These are phyloP conservation scores for Lentinula raphanica DNA, from an alignment of 768 basidiomycete species.

Conservation along the genomic window DNA sequence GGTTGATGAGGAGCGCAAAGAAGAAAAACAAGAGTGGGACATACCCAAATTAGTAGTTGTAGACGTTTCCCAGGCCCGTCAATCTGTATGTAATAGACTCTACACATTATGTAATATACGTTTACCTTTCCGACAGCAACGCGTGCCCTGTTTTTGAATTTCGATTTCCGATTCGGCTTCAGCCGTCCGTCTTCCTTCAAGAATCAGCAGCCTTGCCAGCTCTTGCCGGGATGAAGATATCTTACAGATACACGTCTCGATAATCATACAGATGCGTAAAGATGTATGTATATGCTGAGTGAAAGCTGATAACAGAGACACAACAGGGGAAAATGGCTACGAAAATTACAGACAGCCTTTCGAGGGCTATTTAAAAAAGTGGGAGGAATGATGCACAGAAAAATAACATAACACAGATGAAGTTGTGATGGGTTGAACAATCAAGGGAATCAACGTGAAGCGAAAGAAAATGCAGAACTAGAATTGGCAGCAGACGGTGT, in stretches of 20 bases:
- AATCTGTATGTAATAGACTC: too few relatives aligned
- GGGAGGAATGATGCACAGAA: slow-evolving; percentile 10
- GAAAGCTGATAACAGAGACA: slow-evolving; percentile 10
- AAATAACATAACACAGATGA: slow-evolving; percentile 4
- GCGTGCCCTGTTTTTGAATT: too few relatives aligned
- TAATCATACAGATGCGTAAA: slow-evolving; percentile 24
- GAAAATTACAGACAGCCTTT: slow-evolving; percentile 21
- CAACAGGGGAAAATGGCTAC: slow-evolving; percentile 9
- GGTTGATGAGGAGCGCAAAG: background rate
- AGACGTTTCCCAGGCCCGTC: background rate
- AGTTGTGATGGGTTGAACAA: background rate
- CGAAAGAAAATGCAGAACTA: background rate
- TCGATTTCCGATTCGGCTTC: too few relatives aligned
- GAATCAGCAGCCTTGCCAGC: too few relatives aligned
- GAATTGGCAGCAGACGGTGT: slow-evolving; percentile 11
- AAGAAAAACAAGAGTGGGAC: background rate
- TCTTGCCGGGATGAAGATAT: background rate
- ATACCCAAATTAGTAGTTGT: background rate
- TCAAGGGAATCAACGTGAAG: background rate
- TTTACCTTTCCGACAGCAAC: background rate
- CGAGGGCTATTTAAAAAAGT: slow-evolving; percentile 5
- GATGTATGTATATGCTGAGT: slow-evolving; percentile 24
- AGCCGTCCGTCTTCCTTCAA: too few relatives aligned
- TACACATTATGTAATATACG: background rate
- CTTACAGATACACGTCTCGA: slow-evolving; percentile 7